phyloP scores from a whole-genome alignment of 768 basidiomycete species.

The Mycena rebaudengoi region DNA sequence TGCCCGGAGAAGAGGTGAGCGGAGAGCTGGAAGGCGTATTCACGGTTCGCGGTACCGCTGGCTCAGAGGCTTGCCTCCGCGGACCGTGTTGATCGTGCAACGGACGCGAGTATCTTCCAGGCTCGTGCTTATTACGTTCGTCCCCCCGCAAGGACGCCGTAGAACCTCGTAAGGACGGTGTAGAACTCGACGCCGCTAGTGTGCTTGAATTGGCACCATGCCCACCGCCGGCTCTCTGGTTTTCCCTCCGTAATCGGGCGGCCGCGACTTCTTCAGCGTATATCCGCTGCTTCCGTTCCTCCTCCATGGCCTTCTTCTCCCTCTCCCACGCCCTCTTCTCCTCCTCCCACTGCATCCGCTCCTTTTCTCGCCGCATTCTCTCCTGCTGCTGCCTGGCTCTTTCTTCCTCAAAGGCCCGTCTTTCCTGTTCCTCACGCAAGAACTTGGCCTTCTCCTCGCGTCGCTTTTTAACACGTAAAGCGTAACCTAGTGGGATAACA shows the following conservation, averaged over 20 bases:
- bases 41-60: conserved; percentile 43
- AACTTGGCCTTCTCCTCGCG: conserved; percentile 78
- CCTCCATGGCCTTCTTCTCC: conserved; percentile 60
- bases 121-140: conserved; percentile 53
- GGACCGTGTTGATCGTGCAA: conserved; percentile 47
- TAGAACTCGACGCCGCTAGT: conserved; percentile 43
- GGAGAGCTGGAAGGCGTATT: conserved; percentile 35
- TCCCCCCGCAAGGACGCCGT: conserved; percentile 46
- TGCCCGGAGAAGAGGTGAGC: conserved; percentile 58
- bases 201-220: conserved; percentile 38
- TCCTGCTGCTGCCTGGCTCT: conserved; percentile 50
- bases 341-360: conserved; percentile 51
- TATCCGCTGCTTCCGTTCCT: conserved; percentile 59
- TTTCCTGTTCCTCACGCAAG: conserved; percentile 65
- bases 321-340: conserved; percentile 58
- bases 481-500: conserved; percentile 71
- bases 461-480: conserved; percentile 76
- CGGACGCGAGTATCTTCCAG: conserved; percentile 48
- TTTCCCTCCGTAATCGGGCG: conserved; percentile 68
- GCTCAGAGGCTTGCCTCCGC: conserved; percentile 58
- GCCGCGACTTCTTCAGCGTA: conserved; percentile 71
- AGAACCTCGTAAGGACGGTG: conserved; percentile 48
- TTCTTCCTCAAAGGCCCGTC: conserved; percentile 58
- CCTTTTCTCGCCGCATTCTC: conserved; percentile 53
- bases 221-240: conserved; percentile 56